Evolutionary conservation across 768 basidiomycete species (phyloP).

Genomic region (Phlebiopsis gigantea): DNA sequence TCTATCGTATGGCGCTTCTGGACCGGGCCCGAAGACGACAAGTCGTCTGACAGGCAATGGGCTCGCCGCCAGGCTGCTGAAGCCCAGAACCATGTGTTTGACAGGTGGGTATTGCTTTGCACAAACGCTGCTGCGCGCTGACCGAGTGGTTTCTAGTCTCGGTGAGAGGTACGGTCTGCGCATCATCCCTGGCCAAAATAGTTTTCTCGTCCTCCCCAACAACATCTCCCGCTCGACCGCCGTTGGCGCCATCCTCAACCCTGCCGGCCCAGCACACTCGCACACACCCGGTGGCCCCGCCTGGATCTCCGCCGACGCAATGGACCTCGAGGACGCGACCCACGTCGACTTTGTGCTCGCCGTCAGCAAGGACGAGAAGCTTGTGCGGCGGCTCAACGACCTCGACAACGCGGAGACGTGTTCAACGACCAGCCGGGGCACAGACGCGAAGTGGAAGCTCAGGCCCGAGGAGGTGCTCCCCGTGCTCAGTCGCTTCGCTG

Average conservation of each 20-base stretch:
- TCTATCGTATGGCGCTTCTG: slow-evolving; percentile 86
- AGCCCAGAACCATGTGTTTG: slow-evolving; percentile 90
- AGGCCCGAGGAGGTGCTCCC: slow-evolving; percentile 30
- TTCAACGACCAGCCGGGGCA: slow-evolving; percentile 71
- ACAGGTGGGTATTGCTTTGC: slow-evolving; percentile 37
- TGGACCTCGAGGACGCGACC: slow-evolving; percentile 28
- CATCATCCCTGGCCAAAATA: slow-evolving; percentile 75
- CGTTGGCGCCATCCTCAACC: slow-evolving; percentile 72
- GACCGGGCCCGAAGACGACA: slow-evolving; percentile 40
- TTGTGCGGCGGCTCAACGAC: slow-evolving; percentile 71
- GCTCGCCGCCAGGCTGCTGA: slow-evolving; percentile 83
- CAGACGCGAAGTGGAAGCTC: slow-evolving; percentile 71
- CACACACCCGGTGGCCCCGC: slow-evolving; percentile 23
- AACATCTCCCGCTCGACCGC: slow-evolving; percentile 82
- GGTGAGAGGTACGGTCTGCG: slow-evolving; percentile 80
- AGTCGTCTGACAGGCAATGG: slow-evolving; percentile 63
- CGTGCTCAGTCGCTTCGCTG: slow-evolving; percentile 31
- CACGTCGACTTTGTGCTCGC: slow-evolving; percentile 59
- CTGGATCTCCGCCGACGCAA: slow-evolving; percentile 37
- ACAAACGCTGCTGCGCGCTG: neutral
- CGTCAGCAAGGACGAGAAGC: slow-evolving; percentile 71
- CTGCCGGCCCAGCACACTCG: slow-evolving; percentile 43
- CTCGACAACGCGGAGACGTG: slow-evolving; percentile 68
- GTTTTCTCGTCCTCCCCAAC: slow-evolving; percentile 79
- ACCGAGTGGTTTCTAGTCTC: slow-evolving; percentile 37